phyloP scores from a whole-genome alignment of 163 green algal species.

The Scenedesmus sp. region DNA sequence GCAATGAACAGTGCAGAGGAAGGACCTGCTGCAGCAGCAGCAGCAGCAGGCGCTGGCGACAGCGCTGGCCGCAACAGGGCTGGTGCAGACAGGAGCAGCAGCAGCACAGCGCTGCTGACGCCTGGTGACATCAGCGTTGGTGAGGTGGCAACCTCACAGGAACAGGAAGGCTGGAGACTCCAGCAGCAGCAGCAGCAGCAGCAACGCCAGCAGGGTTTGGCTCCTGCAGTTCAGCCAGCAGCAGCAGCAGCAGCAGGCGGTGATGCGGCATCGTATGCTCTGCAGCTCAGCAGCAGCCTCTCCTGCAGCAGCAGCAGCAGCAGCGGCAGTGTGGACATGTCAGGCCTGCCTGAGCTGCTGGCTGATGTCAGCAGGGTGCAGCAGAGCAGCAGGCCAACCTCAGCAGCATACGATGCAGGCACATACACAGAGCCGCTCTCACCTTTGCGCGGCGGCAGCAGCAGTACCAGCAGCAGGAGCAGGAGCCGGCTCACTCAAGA shows the following conservation, averaged over 20 bases:
- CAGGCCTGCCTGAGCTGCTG: constrained; percentile 34
- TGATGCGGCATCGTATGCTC: not conserved
- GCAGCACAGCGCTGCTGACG: constrained; percentile 1
- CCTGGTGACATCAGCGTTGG: constrained; percentile 17
- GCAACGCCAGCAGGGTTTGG: not conserved
- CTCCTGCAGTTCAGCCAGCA: not conserved
- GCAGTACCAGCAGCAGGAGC: constrained; percentile 23
- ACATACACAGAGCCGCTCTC: constrained; percentile 15
- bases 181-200: constrained; percentile 17
- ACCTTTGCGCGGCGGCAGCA: not conserved
- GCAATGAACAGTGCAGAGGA: not conserved
- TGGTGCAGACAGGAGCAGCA: not conserved
- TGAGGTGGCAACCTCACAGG: not conserved
- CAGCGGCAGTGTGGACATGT: not conserved
- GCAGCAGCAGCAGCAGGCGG: not conserved
- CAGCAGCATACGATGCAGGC: constrained; percentile 32
- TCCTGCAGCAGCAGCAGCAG: constrained; percentile 21
- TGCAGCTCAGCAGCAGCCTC: constrained; percentile 15
- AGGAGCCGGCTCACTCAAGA: not conserved
- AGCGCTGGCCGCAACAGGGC: not conserved
- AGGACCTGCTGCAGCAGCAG: constrained; percentile 4
- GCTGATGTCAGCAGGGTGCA: constrained; percentile 43
- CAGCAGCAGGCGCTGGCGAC: not conserved
- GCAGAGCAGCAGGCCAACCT: constrained; percentile 7
- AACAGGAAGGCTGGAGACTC: not conserved